These are phyloP conservation scores for Boehmeria nivea DNA, from an alignment of 306 rosid species.

Conservation along the genomic window DNA sequence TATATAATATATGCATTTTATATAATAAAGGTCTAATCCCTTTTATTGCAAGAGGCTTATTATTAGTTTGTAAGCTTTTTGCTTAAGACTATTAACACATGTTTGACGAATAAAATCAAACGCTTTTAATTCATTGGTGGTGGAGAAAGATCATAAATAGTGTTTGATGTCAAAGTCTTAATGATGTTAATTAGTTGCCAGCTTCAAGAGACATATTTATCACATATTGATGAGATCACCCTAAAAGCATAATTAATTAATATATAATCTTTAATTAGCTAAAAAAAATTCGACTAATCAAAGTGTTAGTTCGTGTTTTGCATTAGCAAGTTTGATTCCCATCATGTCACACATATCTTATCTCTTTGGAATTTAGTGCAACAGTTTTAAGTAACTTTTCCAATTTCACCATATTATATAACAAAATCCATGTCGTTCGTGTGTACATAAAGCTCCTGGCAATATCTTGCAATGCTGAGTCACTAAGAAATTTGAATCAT, in stretches of 20 bases:
- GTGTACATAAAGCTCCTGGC: constrained; percentile 26
- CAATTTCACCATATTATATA: constrained; percentile 12
- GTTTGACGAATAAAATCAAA: constrained; percentile 3
- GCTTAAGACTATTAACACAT: constrained; percentile 1
- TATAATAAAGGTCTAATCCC: constrained; percentile 3
- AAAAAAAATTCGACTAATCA: constrained; percentile 30
- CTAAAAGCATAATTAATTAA: constrained; percentile 16
- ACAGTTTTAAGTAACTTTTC: constrained; percentile 19
- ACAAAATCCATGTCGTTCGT: constrained; percentile 9
- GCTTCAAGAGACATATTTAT: constrained; percentile 29
- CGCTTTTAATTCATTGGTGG: constrained; percentile 10
- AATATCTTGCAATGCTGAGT: no score
- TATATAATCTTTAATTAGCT: constrained; percentile 5
- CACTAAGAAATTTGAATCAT: no score
- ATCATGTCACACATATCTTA: constrained; percentile 38
- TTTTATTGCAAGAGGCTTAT: not conserved
- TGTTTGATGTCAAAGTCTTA: constrained; percentile 24
- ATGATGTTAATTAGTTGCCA: constrained; percentile 53
- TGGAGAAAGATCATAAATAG: constrained; percentile 7
- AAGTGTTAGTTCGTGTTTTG: constrained; percentile 34
- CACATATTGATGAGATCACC: constrained; percentile 27
- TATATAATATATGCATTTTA: not conserved
- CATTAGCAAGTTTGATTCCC: constrained; percentile 48
- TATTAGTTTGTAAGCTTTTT: not conserved
- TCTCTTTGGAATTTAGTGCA: constrained; percentile 33